Evolutionary conservation across 768 basidiomycete genomes (phyloP).

Genomic region (Pleurotus ostreatus): DNA sequence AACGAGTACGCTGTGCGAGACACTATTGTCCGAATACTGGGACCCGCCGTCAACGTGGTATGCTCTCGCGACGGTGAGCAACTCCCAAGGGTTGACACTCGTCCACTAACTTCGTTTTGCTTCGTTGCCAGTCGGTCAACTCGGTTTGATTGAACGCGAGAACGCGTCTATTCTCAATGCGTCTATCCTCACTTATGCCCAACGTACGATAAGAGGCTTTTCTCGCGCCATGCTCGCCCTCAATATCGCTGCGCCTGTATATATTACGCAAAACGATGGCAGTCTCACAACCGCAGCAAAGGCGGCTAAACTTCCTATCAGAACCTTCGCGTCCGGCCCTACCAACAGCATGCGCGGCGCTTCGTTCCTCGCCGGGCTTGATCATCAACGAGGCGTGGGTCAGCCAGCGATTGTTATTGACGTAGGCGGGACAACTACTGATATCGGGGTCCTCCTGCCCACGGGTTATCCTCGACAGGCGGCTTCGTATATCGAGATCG

Average conservation of each 20-base stretch:
- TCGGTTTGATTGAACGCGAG: conserved; percentile 60
- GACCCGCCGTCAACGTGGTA: conserved; percentile 42
- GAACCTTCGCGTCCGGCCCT: conserved; percentile 57
- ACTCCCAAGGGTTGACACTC: not conserved
- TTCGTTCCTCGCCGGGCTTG: conserved; percentile 46
- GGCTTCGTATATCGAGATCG: conserved; percentile 56
- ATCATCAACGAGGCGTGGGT: conserved; percentile 16
- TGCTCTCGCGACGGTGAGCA: conserved; percentile 44
- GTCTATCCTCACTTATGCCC: conserved; percentile 56
- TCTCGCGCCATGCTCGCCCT: conserved; percentile 44
- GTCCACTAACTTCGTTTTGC: not conserved
- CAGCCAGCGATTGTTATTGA: conserved; percentile 51
- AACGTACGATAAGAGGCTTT: conserved; percentile 51
- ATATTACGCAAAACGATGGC: conserved; percentile 59
- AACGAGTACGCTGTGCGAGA: conserved; percentile 29
- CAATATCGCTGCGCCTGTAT: conserved; percentile 44
- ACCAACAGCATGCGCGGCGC: conserved; percentile 74
- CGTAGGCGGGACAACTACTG: conserved; percentile 64
- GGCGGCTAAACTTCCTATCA: conserved; percentile 55
- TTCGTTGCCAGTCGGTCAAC: conserved; percentile 39
- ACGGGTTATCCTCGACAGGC: conserved; percentile 61
- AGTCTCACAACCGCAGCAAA: conserved; percentile 45
- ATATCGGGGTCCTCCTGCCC: conserved; percentile 58
- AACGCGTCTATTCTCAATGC: conserved; percentile 69
- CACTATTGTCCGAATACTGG: conserved; percentile 25